Base-by-base conservation (phyloP, 1,284 basidiomycete species). In the Rhodotorula mucilaginosa region DNA sequence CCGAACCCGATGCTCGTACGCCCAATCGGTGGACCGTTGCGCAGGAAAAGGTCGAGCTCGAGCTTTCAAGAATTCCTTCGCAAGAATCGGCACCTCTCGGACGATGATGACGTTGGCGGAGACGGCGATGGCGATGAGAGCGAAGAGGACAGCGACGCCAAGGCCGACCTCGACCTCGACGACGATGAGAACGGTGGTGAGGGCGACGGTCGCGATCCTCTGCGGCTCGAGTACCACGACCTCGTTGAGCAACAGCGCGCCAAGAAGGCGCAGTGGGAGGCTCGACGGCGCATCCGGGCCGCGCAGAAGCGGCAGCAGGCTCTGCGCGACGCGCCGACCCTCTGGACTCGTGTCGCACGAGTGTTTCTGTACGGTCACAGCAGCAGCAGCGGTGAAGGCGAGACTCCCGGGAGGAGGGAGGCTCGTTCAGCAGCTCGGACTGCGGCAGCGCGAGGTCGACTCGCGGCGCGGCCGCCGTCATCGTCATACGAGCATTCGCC, bases 1-100 rank as follows among this genome's bases (percentile, higher is more conserved):
- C 72, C 72, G 18, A 71, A 68, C 29, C 72, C 72, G 19, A 63
- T 71, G 44, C 66, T 59, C 49, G 69, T 74, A 31, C 67, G 67
- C 21, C 67, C 72, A 10, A 10, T 56, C n/a, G 57, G 61, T 23
- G 49, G 10, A 18, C 58, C 10, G 21, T 34, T 62, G 8, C 64
- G 57, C 26, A 58, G 63, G 12, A 39, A 47, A 2, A 56, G 61
- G 16, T 63, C 59, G 2, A 57, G 56, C 46, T 48, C 56, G n/a
- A 54, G 44, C 10, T 73, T 73, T 46, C 68, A 73, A 26, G 71
- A 69, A 21, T 73, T 67, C n/a, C 65, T 73, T 1, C 64, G 71
- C 18, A 48, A 56, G 10, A 62, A 68, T 21, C 58, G 65, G 13
- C 34, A 39, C 6, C 6, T 47, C n/a, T 46, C 64, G 56, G 39